phyloP scores from a whole-genome alignment of 2,329 filamentous ascomycete genomes.

The Cucurbitaria berberidis region DNA sequence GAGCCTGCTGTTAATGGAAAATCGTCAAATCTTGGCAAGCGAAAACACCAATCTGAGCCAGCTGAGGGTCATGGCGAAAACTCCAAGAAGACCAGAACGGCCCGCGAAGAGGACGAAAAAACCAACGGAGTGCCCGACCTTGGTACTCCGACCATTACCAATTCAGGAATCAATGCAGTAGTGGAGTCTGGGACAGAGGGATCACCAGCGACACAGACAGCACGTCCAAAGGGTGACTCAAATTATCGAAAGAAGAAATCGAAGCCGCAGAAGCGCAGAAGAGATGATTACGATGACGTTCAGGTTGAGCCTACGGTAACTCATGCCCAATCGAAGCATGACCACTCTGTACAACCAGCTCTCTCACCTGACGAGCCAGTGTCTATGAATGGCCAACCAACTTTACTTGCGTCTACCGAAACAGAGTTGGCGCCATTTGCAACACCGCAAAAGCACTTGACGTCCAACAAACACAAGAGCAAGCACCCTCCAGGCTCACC shows the following conservation, averaged over 20 bases:
- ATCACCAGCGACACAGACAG: slow-evolving; percentile 12
- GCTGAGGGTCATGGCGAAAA: slow-evolving; percentile 32
- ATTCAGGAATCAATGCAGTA: slow-evolving; percentile 15
- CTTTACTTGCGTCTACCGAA: slow-evolving; percentile 43
- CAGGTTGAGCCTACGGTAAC: slow-evolving; percentile 7
- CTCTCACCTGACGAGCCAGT: slow-evolving; percentile 30
- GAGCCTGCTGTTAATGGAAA: slow-evolving; percentile 32
- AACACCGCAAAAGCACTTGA: slow-evolving; percentile 27
- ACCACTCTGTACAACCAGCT: slow-evolving; percentile 7
- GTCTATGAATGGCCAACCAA: slow-evolving; percentile 14
- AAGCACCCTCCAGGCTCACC: slow-evolving; percentile 34
- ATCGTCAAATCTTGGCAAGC: slow-evolving; percentile 45
- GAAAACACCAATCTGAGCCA: slow-evolving; percentile 39
- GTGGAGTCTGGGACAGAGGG: slow-evolving; percentile 8
- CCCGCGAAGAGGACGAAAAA: slow-evolving; percentile 6
- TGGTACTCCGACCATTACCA: slow-evolving; percentile 1
- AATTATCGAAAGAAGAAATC: slow-evolving; percentile 47
- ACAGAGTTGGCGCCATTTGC: slow-evolving; percentile 17
- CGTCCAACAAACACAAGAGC: slow-evolving; percentile 12
- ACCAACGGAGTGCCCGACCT: slow-evolving; percentile 2
- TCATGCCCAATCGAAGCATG: slow-evolving; percentile 11
- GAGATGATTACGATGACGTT: slow-evolving; percentile 13
- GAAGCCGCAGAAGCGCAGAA: slow-evolving; percentile 25
- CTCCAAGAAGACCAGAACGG: slow-evolving; percentile 36
- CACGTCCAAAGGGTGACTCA: slow-evolving; percentile 38